These are phyloP conservation scores for Acanthamoeba triangularis DNA, from an alignment of 208 protist species.

Conservation along the genomic window DNA sequence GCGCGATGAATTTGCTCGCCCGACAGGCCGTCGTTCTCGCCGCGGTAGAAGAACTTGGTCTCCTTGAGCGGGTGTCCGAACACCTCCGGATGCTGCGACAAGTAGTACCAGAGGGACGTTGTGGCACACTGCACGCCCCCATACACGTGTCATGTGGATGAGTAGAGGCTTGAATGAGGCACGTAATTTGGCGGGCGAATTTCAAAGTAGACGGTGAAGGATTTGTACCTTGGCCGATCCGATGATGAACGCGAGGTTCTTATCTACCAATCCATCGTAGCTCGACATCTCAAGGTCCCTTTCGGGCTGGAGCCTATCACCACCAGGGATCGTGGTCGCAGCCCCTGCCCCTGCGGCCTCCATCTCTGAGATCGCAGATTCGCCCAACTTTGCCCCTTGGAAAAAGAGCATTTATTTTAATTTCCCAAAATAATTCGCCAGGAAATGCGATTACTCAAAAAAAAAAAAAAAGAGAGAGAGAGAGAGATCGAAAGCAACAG, in stretches of 20 bases:
- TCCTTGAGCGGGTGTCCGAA: slow-evolving; percentile 65
- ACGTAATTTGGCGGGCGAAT: background rate
- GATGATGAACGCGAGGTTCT: background rate
- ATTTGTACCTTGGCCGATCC: background rate
- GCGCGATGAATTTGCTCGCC: background rate
- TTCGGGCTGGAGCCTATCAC: too few species aligned
- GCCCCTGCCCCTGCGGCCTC: background rate
- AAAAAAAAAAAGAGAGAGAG: too few species aligned
- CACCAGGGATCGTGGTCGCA: background rate
- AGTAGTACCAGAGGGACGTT: slow-evolving; percentile 67
- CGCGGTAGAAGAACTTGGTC: slow-evolving; percentile 66
- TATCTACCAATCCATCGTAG: background rate
- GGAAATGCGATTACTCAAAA: too few species aligned
- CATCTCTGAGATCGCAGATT: too few species aligned
- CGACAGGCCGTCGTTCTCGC: background rate
- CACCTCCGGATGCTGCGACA: slow-evolving; percentile 46
- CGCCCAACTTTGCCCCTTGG: too few species aligned
- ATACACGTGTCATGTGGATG: too few species aligned
- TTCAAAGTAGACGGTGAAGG: background rate
- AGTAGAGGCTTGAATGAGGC: background rate
- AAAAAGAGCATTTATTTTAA: too few species aligned
- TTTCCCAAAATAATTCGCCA: too few species aligned
- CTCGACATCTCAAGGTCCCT: background rate
- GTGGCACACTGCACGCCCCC: slow-evolving; percentile 18
- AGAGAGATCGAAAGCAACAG: too few species aligned